Evolutionary conservation across 164 flowering plant genomes (phyloP).

Genomic region (Malania oleifera): DNA sequence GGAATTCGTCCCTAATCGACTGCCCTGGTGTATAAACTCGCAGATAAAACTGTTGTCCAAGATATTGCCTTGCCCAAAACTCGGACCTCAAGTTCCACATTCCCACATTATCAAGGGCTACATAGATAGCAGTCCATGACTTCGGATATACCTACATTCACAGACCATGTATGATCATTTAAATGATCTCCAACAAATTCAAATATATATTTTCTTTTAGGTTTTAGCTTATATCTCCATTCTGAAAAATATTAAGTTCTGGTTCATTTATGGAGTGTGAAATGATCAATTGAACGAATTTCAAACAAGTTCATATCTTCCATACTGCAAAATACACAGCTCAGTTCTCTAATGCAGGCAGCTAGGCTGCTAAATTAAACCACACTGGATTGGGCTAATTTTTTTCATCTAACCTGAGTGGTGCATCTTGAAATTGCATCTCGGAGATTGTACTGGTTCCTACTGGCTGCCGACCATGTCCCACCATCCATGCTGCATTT

Average conservation of each 20-base stretch:
- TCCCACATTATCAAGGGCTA: conserved; percentile 79
- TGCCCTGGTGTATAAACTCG: conserved; percentile 58
- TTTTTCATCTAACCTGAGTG: conserved; percentile 51
- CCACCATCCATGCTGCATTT: conserved; percentile 83
- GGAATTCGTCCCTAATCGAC: conserved; percentile 72
- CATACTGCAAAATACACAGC: no score
- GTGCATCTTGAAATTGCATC: conserved; percentile 76
- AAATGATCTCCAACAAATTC: no score
- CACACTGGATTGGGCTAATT: no score
- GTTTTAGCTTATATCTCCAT: no score
- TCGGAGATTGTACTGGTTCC: conserved; percentile 64
- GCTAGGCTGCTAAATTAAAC: no score
- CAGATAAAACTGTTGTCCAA: conserved; percentile 82
- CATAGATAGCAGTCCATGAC: conserved; percentile 80
- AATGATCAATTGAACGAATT: no score
- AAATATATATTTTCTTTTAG: no score
- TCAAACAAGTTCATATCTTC: no score
- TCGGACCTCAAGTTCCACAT: conserved; percentile 90
- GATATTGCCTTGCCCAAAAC: conserved; percentile 83
- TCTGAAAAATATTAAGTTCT: no score
- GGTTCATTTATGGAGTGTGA: no score
- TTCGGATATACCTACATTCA: conserved; percentile 69
- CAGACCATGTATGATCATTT: not conserved
- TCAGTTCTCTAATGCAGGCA: no score
- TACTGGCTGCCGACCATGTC: conserved; percentile 48